Conservation (phyloP, 768 basidiomycete genomes). For the Boletellus ananas region DNA sequence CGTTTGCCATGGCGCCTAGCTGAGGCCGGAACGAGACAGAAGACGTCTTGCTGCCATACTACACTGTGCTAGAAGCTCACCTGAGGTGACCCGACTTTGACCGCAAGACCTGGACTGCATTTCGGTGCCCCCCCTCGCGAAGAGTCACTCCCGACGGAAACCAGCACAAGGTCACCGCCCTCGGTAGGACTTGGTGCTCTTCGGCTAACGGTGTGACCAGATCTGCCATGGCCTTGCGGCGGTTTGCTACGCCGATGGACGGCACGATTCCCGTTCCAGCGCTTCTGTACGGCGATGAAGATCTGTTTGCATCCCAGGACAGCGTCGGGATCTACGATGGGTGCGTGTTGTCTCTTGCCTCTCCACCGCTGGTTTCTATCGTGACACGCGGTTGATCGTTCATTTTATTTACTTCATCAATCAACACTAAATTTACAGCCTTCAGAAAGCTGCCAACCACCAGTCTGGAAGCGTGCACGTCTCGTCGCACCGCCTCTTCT, state of each 20-base stretch:
- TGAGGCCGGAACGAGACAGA: constrained; percentile 4
- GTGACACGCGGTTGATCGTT: constrained; percentile 17
- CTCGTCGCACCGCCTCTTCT: constrained; percentile 84
- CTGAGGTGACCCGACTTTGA: constrained; percentile 15
- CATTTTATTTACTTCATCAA: constrained; percentile 21
- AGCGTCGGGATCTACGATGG: constrained; percentile 89
- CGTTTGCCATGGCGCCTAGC: constrained; percentile 6
- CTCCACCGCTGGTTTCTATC: constrained; percentile 9
- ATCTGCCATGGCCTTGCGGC: constrained; percentile 48
- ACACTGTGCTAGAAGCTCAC: constrained; percentile 20
- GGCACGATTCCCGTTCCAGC: constrained; percentile 77
- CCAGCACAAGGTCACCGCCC: constrained; percentile 1
- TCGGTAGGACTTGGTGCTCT: constrained; percentile 11
- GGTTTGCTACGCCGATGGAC: constrained; percentile 56
- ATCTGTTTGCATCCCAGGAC: constrained; percentile 67
- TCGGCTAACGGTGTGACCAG: too few relatives aligned
- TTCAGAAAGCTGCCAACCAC: constrained; percentile 77
- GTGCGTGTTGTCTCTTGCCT: constrained; percentile 42
- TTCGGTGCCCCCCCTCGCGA: neutral
- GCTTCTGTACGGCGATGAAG: constrained; percentile 78
- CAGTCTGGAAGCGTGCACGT: constrained; percentile 70
- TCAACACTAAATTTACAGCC: constrained; percentile 44
- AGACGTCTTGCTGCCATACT: constrained; percentile 6
- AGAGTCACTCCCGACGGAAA: neutral
- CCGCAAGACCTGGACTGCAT: neutral